A percentile compares a stretch with the other conserved stretches of the same genome.
These are phyloP conservation scores for Baeospora myosura DNA, from an alignment of 1,284 basidiomycete species.

Conservation along the genomic window DNA sequence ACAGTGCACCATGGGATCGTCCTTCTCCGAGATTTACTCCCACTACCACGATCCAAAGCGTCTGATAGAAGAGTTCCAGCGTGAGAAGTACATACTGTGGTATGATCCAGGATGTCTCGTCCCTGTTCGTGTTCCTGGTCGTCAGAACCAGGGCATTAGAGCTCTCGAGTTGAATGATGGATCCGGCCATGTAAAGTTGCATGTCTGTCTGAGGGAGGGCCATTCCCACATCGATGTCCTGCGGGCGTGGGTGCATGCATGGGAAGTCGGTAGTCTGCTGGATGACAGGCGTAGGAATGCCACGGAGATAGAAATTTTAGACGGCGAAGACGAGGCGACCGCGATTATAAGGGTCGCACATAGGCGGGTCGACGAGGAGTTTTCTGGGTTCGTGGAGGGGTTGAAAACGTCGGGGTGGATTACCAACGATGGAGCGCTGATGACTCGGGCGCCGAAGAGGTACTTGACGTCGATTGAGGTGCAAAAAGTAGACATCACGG, in stretches of 20 bases:
- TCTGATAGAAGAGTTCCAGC: conserved; percentile 27
- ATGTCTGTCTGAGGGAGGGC: conserved; percentile 43
- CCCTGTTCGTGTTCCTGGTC: conserved; percentile 6
- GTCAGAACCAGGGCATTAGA: conserved; percentile 7
- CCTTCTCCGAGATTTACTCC: conserved; percentile 23
- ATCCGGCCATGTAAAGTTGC: conserved; percentile 19
- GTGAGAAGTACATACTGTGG: conserved; percentile 46
- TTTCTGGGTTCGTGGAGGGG: conserved; percentile 5
- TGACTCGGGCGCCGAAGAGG: conserved; percentile 7
- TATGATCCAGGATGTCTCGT: conserved; percentile 24
- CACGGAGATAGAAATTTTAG: too few species aligned
- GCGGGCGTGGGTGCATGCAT: conserved; percentile 49
- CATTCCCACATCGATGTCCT: conserved; percentile 41
- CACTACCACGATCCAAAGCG: conserved; percentile 20
- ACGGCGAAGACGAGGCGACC: not conserved
- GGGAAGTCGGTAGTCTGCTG: conserved; percentile 16
- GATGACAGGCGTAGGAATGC: not conserved
- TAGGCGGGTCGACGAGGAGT: conserved; percentile 2
- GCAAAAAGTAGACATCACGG: not conserved
- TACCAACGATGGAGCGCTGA: conserved; percentile 6
- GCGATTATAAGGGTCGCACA: conserved; percentile 5
- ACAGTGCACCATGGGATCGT: conserved; percentile 39
- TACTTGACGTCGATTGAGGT: not conserved
- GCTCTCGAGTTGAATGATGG: too few species aligned
- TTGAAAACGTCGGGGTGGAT: conserved; percentile 9